These are phyloP conservation scores for Bacidia gigantensis DNA, from an alignment of 495 filamentous ascomycete species.

Conservation along the genomic window DNA sequence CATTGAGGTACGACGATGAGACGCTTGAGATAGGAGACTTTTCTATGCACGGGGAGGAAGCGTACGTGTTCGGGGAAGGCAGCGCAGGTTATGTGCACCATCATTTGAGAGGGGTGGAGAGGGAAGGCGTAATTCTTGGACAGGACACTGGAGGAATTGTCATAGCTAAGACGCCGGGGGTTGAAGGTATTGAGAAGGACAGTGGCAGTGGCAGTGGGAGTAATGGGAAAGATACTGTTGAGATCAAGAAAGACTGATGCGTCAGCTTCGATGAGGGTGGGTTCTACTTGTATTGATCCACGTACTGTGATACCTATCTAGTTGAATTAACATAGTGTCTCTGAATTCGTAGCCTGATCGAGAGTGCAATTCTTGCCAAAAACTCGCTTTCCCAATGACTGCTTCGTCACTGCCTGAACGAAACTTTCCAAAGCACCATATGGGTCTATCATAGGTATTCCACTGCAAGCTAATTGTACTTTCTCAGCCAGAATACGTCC, in stretches of 20 bases:
- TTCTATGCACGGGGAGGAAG: conserved; percentile 38
- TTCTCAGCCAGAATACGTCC: too few relatives aligned
- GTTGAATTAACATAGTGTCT: too few relatives aligned
- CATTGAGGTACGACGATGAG: conserved; percentile 35
- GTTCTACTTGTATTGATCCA: too few relatives aligned
- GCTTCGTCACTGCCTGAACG: background rate
- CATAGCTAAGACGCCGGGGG: background rate
- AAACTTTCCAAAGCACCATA: too few relatives aligned
- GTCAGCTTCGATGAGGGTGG: too few relatives aligned
- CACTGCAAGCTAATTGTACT: too few relatives aligned
- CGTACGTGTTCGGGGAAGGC: conserved; percentile 27
- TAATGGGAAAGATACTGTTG: too few relatives aligned
- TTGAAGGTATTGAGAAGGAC: background rate
- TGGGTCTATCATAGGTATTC: too few relatives aligned
- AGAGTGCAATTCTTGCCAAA: too few relatives aligned
- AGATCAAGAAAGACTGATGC: background rate
- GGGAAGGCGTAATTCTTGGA: background rate
- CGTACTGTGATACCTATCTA: too few relatives aligned
- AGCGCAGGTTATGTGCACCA: background rate
- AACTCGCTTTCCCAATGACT: too few relatives aligned
- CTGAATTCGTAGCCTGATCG: too few relatives aligned
- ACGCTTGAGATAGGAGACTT: conserved; percentile 35
- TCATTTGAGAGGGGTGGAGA: background rate
- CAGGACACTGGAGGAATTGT: background rate
- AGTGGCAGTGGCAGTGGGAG: background rate